phyloP scores from a whole-genome alignment of 2,329 filamentous ascomycete species.

The Fusarium pseudonygamai region DNA sequence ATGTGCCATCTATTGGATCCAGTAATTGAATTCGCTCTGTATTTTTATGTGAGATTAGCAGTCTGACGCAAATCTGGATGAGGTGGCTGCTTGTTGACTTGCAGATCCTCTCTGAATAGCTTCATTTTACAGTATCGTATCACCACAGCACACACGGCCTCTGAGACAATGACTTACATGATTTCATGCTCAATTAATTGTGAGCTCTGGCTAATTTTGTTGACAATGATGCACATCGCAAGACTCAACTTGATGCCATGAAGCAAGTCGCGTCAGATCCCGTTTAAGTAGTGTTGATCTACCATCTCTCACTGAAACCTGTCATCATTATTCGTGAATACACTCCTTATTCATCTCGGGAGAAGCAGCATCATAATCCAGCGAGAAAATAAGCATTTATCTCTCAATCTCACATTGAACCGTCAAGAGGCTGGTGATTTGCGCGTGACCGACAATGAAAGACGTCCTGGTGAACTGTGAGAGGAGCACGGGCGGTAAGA shows the following conservation, averaged over 20 bases:
- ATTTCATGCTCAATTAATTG: accelerated
- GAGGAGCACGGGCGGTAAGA: not conserved
- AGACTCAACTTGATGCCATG: accelerated
- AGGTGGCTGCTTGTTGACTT: accelerated
- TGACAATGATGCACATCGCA: accelerated
- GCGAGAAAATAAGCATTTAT: accelerated
- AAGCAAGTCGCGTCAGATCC: accelerated
- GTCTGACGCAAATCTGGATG: accelerated
- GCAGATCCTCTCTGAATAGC: not conserved
- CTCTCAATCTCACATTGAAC: accelerated
- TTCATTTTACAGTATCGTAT: not conserved
- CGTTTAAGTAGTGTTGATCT: accelerated
- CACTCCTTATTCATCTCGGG: accelerated
- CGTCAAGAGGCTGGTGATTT: accelerated
- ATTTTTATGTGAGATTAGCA: accelerated
- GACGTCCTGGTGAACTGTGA: not conserved
- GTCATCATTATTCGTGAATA: too few species aligned
- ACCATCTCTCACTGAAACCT: too few species aligned
- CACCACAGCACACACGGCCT: accelerated
- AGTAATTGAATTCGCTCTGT: too few species aligned
- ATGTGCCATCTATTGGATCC: too few species aligned
- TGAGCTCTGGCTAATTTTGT: accelerated
- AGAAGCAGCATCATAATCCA: too few species aligned
- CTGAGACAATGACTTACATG: accelerated
- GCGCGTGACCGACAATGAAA: too few species aligned